A percentile compares a stretch with the other conserved stretches of the same genome.
These are phyloP conservation scores for Auricularia sp. DNA, from an alignment of 768 basidiomycete genomes.

Conservation along the genomic window DNA sequence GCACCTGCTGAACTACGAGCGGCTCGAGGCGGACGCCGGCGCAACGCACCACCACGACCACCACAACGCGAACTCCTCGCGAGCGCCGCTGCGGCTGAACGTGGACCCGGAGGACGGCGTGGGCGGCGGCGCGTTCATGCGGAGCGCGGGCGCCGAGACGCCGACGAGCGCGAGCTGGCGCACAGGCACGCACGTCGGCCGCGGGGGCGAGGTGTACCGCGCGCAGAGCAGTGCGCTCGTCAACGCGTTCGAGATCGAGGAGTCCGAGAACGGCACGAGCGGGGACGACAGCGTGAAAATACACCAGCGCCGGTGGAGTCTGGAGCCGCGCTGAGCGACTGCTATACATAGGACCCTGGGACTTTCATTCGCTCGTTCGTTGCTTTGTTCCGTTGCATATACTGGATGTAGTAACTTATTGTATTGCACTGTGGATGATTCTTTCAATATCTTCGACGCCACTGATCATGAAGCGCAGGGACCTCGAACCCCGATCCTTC, in stretches of 20 bases:
- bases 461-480: too few species aligned
- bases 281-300: neutral
- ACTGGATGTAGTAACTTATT: neutral
- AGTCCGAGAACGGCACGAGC: neutral
- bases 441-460: too few species aligned
- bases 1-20: constrained; percentile 21
- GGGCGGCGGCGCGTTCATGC: neutral
- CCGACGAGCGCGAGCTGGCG: constrained; percentile 3
- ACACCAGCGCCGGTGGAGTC: neutral
- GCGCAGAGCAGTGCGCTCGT: constrained; percentile 61
- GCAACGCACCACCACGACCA: neutral
- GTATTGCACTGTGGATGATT: neutral
- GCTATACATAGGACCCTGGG: neutral
- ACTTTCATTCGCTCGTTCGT: too few species aligned
- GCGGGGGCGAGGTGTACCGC: neutral
- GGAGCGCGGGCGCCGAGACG: neutral
- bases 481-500: neutral
- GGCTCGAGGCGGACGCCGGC: neutral
- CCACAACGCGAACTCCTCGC: neutral
- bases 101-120: neutral
- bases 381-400: neutral
- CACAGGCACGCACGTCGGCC: neutral
- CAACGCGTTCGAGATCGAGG: constrained; percentile 21
- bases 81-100: neutral
- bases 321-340: neutral